Conservation (phyloP, 169 alveolate species). For the Theileria equi region DNA sequence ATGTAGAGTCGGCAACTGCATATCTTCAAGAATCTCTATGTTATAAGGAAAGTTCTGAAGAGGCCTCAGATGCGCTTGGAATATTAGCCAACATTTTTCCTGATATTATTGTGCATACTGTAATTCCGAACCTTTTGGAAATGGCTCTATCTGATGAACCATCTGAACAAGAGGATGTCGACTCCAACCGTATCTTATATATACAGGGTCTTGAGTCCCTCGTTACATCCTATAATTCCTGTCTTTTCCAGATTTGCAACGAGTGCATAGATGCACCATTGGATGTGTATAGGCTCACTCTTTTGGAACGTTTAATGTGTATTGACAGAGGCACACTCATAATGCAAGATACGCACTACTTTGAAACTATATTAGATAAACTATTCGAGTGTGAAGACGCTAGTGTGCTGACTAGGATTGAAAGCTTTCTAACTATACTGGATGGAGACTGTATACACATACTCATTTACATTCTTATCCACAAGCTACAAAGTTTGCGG, state of each 20-base stretch:
- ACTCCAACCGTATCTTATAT: not conserved
- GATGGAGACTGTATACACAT: too few species aligned
- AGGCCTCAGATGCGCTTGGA: not conserved
- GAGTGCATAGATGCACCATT: not conserved
- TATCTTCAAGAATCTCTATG: not conserved
- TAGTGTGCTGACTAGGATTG: too few species aligned
- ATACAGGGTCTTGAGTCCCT: not conserved
- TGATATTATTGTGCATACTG: not conserved
- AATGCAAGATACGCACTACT: not conserved
- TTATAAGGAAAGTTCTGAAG: not conserved
- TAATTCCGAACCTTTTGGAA: not conserved
- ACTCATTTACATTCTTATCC: not conserved
- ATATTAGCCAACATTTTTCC: not conserved
- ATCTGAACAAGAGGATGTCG: not conserved
- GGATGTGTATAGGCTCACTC: slow-evolving; percentile 27
- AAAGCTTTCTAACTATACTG: too few species aligned
- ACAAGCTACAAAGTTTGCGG: too few species aligned
- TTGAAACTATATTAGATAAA: not conserved
- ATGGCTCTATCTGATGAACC: not conserved
- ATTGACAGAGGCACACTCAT: not conserved
- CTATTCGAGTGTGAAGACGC: too few species aligned
- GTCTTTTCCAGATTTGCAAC: not conserved
- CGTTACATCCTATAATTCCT: not conserved
- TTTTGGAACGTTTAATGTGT: slow-evolving; percentile 23
- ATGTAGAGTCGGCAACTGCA: too few species aligned